phyloP scores from a whole-genome alignment of 2,329 filamentous ascomycete genomes.

The Akanthomyces dipterigenus region DNA sequence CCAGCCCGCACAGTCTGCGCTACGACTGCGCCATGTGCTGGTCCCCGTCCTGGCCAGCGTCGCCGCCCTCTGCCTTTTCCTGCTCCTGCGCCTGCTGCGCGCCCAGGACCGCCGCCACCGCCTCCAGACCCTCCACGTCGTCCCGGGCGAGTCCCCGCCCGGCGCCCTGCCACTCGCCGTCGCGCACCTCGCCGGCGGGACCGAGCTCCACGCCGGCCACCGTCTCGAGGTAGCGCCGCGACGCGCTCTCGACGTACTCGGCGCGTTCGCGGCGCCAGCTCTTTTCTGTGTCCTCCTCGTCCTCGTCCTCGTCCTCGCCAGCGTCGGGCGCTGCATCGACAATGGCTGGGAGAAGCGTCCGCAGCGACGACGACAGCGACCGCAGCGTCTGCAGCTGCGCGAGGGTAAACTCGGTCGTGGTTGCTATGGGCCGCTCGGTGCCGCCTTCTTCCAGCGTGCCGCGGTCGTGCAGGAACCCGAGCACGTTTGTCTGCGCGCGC shows the following conservation, averaged over 20 bases:
- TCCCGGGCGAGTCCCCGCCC: slow-evolving; percentile 41
- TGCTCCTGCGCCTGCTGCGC: not conserved
- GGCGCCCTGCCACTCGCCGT: slow-evolving; percentile 57
- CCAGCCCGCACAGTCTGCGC: not conserved
- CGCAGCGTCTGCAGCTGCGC: slow-evolving; percentile 78
- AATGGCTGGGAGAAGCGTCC: slow-evolving; percentile 60
- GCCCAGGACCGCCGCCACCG: slow-evolving; percentile 16
- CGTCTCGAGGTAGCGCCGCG: slow-evolving; percentile 67
- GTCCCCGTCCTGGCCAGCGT: not conserved
- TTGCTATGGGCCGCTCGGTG: slow-evolving; percentile 52
- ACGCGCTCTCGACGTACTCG: slow-evolving; percentile 78
- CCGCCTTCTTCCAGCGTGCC: slow-evolving; percentile 45
- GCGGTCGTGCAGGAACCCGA: slow-evolving; percentile 53
- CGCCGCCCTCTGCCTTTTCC: slow-evolving; percentile 2
- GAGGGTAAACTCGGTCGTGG: slow-evolving; percentile 70
- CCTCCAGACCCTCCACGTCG: slow-evolving; percentile 53
- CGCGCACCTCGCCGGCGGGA: slow-evolving; percentile 52
- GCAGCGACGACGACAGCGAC: slow-evolving; percentile 53
- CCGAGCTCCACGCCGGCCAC: slow-evolving; percentile 61
- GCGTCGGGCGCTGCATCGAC: slow-evolving; percentile 13
- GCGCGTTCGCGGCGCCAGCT: slow-evolving; percentile 64
- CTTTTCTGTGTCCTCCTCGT: slow-evolving; percentile 28
- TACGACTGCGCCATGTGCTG: slow-evolving; percentile 13
- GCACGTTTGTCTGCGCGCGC: slow-evolving; percentile 23
- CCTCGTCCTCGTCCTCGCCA: slow-evolving; percentile 16